Evolutionary conservation across 495 filamentous ascomycete species (phyloP).

Genomic region (Penicillium verhagenii): DNA sequence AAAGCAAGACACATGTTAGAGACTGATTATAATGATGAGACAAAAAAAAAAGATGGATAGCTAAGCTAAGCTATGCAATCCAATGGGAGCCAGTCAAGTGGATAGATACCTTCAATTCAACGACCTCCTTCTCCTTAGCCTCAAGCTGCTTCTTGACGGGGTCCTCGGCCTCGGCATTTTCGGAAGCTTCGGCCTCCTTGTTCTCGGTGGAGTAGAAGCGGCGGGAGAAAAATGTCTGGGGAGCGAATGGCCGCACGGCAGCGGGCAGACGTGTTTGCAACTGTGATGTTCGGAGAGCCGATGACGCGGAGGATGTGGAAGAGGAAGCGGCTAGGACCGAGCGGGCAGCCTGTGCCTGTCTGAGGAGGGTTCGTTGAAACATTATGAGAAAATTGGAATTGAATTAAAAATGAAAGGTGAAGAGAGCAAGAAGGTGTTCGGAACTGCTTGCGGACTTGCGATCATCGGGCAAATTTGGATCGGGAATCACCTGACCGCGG

Average conservation of each 20-base stretch:
- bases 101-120: constrained; percentile 76
- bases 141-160: constrained; percentile 66
- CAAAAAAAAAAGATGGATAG: not conserved
- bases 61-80: too few species aligned
- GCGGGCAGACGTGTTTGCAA: constrained; percentile 35
- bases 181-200: constrained; percentile 28
- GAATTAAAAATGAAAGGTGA: constrained; percentile 8
- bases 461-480: constrained; percentile 28
- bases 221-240: constrained; percentile 22
- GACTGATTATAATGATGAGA: not conserved
- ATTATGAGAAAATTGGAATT: constrained; percentile 27
- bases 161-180: constrained; percentile 47
- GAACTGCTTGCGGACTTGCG: constrained; percentile 6
- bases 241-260: constrained; percentile 30
- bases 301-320: constrained; percentile 31
- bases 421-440: not conserved
- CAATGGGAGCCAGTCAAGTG: not conserved
- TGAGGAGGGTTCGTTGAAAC: constrained; percentile 47
- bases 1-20: constrained; percentile 3
- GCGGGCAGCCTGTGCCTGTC: constrained; percentile 44
- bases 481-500: constrained; percentile 26
- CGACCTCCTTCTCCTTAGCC: constrained; percentile 75
- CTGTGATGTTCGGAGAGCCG: constrained; percentile 39
- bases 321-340: constrained; percentile 34
- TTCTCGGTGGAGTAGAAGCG: constrained; percentile 47